These are phyloP conservation scores for Penicillium odoratum DNA, from an alignment of 495 filamentous ascomycete species.

Conservation along the genomic window DNA sequence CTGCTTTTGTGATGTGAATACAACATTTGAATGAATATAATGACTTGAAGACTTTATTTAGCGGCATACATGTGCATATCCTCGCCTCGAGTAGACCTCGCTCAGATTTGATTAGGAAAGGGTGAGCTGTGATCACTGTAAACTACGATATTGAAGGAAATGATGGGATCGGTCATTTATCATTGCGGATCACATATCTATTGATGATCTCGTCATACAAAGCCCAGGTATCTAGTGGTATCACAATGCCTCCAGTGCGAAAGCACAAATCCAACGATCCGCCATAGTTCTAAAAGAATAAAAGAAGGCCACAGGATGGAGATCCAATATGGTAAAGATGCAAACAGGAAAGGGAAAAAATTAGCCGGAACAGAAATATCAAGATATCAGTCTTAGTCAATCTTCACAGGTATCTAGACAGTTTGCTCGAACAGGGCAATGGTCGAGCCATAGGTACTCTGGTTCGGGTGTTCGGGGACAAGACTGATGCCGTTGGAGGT, in stretches of 20 bases:
- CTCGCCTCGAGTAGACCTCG: no score
- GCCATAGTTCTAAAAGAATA: neutral
- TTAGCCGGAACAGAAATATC: neutral
- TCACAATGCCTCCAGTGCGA: slow-evolving; percentile 5
- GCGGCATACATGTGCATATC: no score
- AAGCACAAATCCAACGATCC: slow-evolving; percentile 6
- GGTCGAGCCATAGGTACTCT: slow-evolving; percentile 74
- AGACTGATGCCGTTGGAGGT: slow-evolving; percentile 50
- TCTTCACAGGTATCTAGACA: slow-evolving; percentile 8
- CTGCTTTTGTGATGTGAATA: slow-evolving; percentile 3
- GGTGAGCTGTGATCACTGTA: no score
- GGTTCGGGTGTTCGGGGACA: slow-evolving; percentile 65
- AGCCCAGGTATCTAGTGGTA: slow-evolving; percentile 13
- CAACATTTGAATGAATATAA: neutral
- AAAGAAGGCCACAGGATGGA: neutral
- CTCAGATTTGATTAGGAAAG: no score
- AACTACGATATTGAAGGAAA: neutral
- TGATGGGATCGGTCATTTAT: slow-evolving; percentile 9
- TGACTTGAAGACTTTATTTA: neutral
- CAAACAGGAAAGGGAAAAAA: slow-evolving; percentile 1
- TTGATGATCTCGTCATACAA: slow-evolving; percentile 19
- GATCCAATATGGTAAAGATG: neutral
- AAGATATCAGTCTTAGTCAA: neutral
- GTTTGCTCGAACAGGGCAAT: slow-evolving; percentile 61
- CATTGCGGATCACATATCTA: slow-evolving; percentile 24